Evolutionary conservation across 1,284 basidiomycete genomes (phyloP).

Genomic region (Boletellus dicymbophilus): DNA sequence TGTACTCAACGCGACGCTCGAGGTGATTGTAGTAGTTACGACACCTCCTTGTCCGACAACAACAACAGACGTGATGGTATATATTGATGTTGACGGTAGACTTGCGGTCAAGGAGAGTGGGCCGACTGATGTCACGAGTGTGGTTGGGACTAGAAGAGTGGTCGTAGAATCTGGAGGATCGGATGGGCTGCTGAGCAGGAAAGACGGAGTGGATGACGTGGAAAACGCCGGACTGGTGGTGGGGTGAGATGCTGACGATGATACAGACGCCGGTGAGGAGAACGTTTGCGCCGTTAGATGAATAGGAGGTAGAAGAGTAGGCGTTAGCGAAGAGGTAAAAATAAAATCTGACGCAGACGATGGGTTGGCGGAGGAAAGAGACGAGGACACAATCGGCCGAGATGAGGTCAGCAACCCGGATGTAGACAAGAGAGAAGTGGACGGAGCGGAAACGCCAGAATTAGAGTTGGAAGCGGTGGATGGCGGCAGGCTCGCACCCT

Average conservation of each 20-base stretch:
- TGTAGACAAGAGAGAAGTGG: neutral
- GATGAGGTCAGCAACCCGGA: neutral
- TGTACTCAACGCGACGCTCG: constrained; percentile 27
- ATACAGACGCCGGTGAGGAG: neutral
- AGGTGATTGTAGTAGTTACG: constrained; percentile 21
- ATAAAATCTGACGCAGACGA: constrained; percentile 3
- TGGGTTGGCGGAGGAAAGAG: neutral
- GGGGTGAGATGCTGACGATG: neutral
- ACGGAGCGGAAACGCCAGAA: constrained; percentile 12
- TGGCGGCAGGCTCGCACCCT: constrained; percentile 21
- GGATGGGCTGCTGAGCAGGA: neutral
- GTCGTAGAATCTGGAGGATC: constrained; percentile 1
- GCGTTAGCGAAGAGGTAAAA: neutral
- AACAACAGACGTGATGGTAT: constrained; percentile 23
- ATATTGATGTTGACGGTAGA: constrained; percentile 18
- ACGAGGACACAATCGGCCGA: neutral
- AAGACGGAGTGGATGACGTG: neutral
- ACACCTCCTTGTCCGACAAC: constrained; percentile 10
- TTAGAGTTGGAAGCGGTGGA: constrained; percentile 15
- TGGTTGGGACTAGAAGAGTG: constrained; percentile 15
- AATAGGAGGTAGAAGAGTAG: neutral
- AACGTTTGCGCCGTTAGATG: neutral
- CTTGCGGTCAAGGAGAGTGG: neutral
- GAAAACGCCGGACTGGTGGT: neutral
- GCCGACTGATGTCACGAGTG: constrained; percentile 8